Conservation (phyloP, 2,329 filamentous ascomycete species). For the Annulohypoxylon truncatum region DNA sequence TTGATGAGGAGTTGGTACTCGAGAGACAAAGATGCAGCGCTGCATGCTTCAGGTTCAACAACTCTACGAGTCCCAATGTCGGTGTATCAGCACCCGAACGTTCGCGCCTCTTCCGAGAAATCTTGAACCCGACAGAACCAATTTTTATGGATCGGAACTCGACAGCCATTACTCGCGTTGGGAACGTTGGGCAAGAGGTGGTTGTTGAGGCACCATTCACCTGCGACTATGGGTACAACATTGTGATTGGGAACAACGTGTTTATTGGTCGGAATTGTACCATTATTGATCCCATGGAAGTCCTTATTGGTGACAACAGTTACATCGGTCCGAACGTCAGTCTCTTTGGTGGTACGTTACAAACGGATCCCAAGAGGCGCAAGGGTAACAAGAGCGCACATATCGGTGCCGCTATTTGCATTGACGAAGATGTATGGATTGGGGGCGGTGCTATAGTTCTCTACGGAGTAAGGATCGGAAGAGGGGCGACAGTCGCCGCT, state of each 20-base stretch:
- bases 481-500: slow-evolving; percentile 82
- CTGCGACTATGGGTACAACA: slow-evolving; percentile 97
- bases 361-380: slow-evolving; percentile 77
- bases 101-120: slow-evolving; percentile 75
- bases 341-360: slow-evolving; percentile 80
- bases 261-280: slow-evolving; percentile 85
- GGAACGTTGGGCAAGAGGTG: slow-evolving; percentile 77
- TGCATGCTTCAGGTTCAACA: slow-evolving; percentile 88
- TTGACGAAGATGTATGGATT: slow-evolving; percentile 89
- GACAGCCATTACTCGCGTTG: slow-evolving; percentile 65
- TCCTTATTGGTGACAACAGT: slow-evolving; percentile 82
- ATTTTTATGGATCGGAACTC: slow-evolving; percentile 67
- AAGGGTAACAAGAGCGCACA: slow-evolving; percentile 80
- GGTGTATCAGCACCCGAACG: slow-evolving; percentile 77
- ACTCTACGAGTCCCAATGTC: slow-evolving; percentile 78
- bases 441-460: slow-evolving; percentile 82
- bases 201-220: slow-evolving; percentile 88
- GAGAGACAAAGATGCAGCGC: slow-evolving; percentile 87
- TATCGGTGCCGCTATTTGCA: slow-evolving; percentile 76
- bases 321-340: slow-evolving; percentile 87
- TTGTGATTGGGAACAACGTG: slow-evolving; percentile 86
- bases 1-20: slow-evolving; percentile 78
- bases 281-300: slow-evolving; percentile 85
- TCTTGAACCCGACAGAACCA: slow-evolving; percentile 72
- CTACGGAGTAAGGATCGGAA: slow-evolving; percentile 82